Evolutionary conservation across 148 eudicot genomes (phyloP), one percentile per base, ranked within the genome.

Genomic region (Rhododendron ovatum): DNA sequence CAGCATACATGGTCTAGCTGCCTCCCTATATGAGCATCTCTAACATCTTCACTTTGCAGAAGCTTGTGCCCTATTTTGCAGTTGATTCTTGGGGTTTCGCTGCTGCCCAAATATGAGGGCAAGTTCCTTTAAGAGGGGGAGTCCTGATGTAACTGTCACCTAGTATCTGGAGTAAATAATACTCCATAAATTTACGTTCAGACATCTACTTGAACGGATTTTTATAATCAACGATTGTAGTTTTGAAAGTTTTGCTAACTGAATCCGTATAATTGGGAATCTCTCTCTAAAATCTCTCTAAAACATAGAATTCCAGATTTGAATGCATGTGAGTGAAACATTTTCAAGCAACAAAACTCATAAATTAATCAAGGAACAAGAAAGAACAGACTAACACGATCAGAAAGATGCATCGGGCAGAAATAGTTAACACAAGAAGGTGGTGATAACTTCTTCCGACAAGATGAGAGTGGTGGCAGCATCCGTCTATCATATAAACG

Each of bases 401-500:
- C 95, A 85, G 98, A 92, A 84, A 97, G 98, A 92, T 97, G 99
- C 92, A 93, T 95, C 12, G 99, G 99, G 89, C 98, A 93, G 84
- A 92, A 94, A 89, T 95, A 97, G 90, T 90, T 93, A 77, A 97
- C 95, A 86, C 99, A 97, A 53, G 91, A 96, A 86, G 99, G 99
- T 71, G 99, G 92, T 51, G 96, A 85, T 80, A 83, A 80, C 88
- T 92, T 95, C 50, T 90, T 93, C 88, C 87, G 91, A 87, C 91
- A 91, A 55, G 99, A 97, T 67, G 99, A 95, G 67, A 95, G 89
- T 81, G 98, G 95, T 78, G 98, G 99, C 88, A 97, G 91, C 99
- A 97, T 97, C 87, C 99, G 89, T 91, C 99, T 93, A 93, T 97
- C 99, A 88, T 97, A 97, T 86, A 97, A 84, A 81, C 99, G 98